Evolutionary conservation across 352 stramenopile genomes (phyloP).

Genomic region (Peronospora farinosa): DNA sequence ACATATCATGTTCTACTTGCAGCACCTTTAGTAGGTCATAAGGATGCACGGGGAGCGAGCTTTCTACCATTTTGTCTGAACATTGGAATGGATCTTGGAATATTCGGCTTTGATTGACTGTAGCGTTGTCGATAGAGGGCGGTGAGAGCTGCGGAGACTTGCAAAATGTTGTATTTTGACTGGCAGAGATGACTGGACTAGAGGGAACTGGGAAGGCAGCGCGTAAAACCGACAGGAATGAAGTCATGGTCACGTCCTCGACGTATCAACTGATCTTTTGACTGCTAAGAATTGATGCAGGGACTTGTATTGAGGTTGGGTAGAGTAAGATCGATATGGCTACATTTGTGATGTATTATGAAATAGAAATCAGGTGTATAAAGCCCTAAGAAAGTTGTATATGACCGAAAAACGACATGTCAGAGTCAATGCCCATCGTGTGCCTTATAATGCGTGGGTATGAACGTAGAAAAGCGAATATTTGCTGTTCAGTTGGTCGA

Average conservation of each 20-base stretch:
- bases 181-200: background rate
- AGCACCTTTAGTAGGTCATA: conserved; percentile 44
- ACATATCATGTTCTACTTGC: conserved; percentile 47
- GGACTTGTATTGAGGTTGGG: conserved; percentile 13
- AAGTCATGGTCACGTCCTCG: conserved; percentile 17
- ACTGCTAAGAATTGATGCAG: background rate
- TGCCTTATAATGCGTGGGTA: no score
- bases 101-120: conserved; percentile 5
- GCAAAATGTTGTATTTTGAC: conserved; percentile 5
- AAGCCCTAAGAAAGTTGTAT: no score
- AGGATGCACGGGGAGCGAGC: conserved; percentile 23
- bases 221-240: conserved; percentile 30
- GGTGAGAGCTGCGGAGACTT: conserved; percentile 3
- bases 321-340: background rate
- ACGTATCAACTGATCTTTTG: conserved; percentile 9
- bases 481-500: no score
- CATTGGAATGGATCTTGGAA: conserved; percentile 39
- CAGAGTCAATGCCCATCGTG: no score
- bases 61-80: conserved; percentile 25
- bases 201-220: conserved; percentile 18
- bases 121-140: conserved; percentile 1
- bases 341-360: background rate
- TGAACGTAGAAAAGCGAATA: no score
- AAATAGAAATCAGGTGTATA: no score
- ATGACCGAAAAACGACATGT: no score